Evolutionary conservation across 73 alveolate species (phyloP), one percentile per base, ranked within the genome.

Genomic region (Paramecium tetraurelia): DNA sequence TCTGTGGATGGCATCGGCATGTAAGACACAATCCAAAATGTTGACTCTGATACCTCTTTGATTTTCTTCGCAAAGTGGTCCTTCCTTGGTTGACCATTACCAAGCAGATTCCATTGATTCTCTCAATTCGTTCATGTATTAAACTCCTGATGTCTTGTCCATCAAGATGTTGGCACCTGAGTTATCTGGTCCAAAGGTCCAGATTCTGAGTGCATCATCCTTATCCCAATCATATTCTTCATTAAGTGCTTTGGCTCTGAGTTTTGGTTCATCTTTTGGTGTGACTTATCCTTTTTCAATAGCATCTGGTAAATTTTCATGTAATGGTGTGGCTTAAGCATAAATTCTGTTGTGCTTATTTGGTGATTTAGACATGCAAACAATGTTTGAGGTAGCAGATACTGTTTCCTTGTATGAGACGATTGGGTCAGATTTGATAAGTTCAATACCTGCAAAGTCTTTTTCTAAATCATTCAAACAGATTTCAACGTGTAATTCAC

Each of bases 351-450:
- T 98, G 94, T 98, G 99, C 98, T 98, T 98, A 97, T 98, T 98
- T 27, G 99, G 99, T 22, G 99, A 98, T 95, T 98, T 98, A 92
- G 99, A 96, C 93, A 98, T 95, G 95, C 99, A 98, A 35, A 96
- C 92, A 92, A 92, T 93, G 93, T 71, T 85, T 41, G 99, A 97
- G 50, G 88, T 85, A 20, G 93, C 96, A 31, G 96, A 63, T 35
- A 98, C 99, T 2, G 99, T 98, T 93, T 98, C 99, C 92, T 97
- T 97, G 98, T 97, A 98, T 40, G 99, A 94, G 95, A 98, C 99
- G 96, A 98, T 99, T 33, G 99, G 99, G 95, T 97, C 99, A 16
- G 99, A 93, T 92, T 97, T 92, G 93, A 86, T 96, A 96, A 98
- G 95, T 92, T 97, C 99, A 92, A 96, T 87, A 93, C 97, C 97